Evolutionary conservation across 345 rosid genomes (phyloP).

Genomic region (Linum lewisii): DNA sequence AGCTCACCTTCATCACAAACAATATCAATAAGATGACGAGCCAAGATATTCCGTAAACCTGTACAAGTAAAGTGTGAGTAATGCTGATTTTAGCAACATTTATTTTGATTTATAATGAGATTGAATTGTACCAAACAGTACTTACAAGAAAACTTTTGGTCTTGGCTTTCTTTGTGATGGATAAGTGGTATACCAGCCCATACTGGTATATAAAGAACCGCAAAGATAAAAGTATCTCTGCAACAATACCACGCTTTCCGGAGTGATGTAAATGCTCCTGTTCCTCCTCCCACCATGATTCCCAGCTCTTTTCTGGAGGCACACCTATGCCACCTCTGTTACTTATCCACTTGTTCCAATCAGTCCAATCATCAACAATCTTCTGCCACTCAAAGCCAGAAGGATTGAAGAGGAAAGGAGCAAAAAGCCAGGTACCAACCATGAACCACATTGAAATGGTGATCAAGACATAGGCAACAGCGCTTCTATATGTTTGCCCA

Average conservation of each 20-base stretch:
- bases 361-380: constrained; percentile 99
- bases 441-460: constrained; percentile 97
- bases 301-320: constrained; percentile 97
- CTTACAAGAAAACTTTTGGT: constrained; percentile 62
- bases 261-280: constrained; percentile 87
- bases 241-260: constrained; percentile 85
- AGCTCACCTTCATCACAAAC: constrained; percentile 93
- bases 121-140: constrained; percentile 1
- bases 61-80: constrained; percentile 11
- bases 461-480: constrained; percentile 77
- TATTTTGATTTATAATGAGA: neutral
- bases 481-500: constrained; percentile 76
- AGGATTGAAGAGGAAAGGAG: constrained; percentile 97
- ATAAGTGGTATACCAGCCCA: constrained; percentile 88
- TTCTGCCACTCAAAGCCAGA: constrained; percentile 99
- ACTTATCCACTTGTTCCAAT: constrained; percentile 98
- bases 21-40: constrained; percentile 76
- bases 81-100: neutral
- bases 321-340: constrained; percentile 97
- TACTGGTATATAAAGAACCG: constrained; percentile 92
- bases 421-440: constrained; percentile 99
- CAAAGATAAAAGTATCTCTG: constrained; percentile 75
- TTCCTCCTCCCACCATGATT: constrained; percentile 99
- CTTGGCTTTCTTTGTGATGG: constrained; percentile 33
- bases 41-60: constrained; percentile 97